Base-by-base conservation (phyloP, 352 stramenopile genomes). In the Globisporangium cylindrosporum region DNA sequence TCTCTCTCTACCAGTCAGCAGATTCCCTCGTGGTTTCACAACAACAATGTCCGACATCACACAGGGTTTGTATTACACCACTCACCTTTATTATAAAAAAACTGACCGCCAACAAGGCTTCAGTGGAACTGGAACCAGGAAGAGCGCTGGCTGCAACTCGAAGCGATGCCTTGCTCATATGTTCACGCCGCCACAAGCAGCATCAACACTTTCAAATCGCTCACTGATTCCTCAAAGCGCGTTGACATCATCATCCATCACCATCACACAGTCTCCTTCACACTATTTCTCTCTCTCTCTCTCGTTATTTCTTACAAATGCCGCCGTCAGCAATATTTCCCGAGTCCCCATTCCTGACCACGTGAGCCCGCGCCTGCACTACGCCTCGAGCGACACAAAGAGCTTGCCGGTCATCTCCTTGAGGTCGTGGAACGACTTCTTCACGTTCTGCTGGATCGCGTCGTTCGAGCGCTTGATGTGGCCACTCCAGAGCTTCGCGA, bases 331-430 rank as follows among this genome's bases (percentile, higher is more conserved):
- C 22, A 57, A 32, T 14, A n/a, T 10, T 22, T 57, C 51, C 5
- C 4, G 49, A 27, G n/a, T 41, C 3, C 10, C n/a, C 24, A n/a
- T 61, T 60, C 22, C 20, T 20, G 29, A 53, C 38, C 20, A 29
- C 15, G 12, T 32, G 25, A 12, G 7, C 14, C 15, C 12, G 4
- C 1, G 20, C 5, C 7, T 15, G 6, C 4, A 12, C 29, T 20
- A 65, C 22, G 64, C 54, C 20, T 73, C 68, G 15, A 67, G 38
- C 56, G 62, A 70, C 43, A 86, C 80, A 51, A 88, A 88, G 48
- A 89, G 66, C 59, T 80, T 85, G 53, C 75, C 77, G 12, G 80
- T 80, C 70, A 87, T 82, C 41, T 74, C 80, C 58, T 84, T 85
- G 55, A 89, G 69, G 62, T 79, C 80, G n/a, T 81, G 75, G 48